Evolutionary conservation across 78 protist species (phyloP), one percentile per base, ranked within the genome.

Genomic region (Reticulomyxa filosa): DNA sequence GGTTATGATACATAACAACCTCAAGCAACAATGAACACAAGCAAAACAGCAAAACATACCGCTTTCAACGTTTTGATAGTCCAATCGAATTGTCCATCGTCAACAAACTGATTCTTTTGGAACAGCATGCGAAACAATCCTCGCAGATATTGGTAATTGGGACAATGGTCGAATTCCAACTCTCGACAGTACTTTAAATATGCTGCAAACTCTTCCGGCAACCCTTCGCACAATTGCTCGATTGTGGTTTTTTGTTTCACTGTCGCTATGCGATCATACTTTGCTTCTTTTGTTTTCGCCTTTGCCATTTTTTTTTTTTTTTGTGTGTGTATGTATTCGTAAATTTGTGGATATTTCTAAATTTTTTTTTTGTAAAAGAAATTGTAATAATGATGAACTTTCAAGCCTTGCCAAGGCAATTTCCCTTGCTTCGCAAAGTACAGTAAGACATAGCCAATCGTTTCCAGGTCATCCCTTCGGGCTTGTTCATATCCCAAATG

Each of bases 401-500:
- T 70, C 50, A 90, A 72, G 2, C 93, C 92, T 62, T 94, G 99
- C 99, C 99, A 94, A 52, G 99, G 99, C 35, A 94, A 74, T 27
- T 62, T 20, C 29, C 98, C 94, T 26, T 84, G 63, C 65, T 74
- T 56, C n/a, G n/a, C n/a, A 71, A 93, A 88, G 75, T 86, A 93
- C 74, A 93, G 69, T 29, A 88, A 66, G 34, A 86, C 84, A 37
- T 86, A 88, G 20, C 85, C 93, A 25, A 93, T 74, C 3, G 93
- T 75, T 81, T 89, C 95, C 4, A 84, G 57, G 29, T 84, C 90
- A 57, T 83, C 90, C 0, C 90, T 63, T 13, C 90, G 52, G 35
- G 70, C 30, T n/a, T n/a, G n/a, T n/a, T n/a, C n/a, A 17, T 76
- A 76, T 46, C 96, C 94, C 25, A 76, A 69, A 42, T 94, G 97